Base-by-base conservation (phyloP, 768 basidiomycete species). In the Boletus reticulatus region DNA sequence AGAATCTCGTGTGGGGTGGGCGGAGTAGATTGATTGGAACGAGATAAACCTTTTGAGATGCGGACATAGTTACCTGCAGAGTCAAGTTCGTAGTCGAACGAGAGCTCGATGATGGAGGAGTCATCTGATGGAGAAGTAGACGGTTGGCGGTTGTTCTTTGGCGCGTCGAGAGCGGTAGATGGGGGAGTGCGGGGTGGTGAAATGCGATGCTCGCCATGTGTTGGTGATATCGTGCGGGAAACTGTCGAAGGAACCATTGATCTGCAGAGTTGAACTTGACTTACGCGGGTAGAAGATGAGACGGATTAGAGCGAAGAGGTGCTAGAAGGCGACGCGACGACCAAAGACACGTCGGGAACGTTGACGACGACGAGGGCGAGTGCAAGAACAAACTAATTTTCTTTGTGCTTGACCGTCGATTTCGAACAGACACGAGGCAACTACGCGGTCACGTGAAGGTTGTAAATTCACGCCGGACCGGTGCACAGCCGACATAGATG, bases 51-150 rank as follows among this genome's bases (percentile, higher is more conserved):
- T 58, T 80, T 80, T 20, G 80, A 78, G 37, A 78, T 59, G 43
- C 79, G 79, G 12, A 80, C 73, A 59, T 72, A 73, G 57, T 80
- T 75, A 6, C 79, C 79, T 2, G 72, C 69, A 1, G 77, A 75
- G 61, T 80, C 75, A 27, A 70, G 68, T 48, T 77, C 75, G 42
- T 80, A 80, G 58, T 75, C 75, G 52, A 80, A 80, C 3, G 78
- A 80, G 55, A 80, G 76, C 38, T 80, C 78, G 13, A 76, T 72
- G 49, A 79, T 66, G 2, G 75, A 76, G 1, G 78, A 77, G 39
- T 79, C 77, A 48, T 80, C 79, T 4, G 78, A 79, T 48, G 72
- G 72, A 9, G 77, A 67, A 20, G 69, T 65, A 8, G 72, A 75
- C 17, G 65, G 5, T 37, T 63, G 74, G 34, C 71, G 71, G 55